Conservation (phyloP, 768 basidiomycete genomes). For the Hericium coralloides region DNA sequence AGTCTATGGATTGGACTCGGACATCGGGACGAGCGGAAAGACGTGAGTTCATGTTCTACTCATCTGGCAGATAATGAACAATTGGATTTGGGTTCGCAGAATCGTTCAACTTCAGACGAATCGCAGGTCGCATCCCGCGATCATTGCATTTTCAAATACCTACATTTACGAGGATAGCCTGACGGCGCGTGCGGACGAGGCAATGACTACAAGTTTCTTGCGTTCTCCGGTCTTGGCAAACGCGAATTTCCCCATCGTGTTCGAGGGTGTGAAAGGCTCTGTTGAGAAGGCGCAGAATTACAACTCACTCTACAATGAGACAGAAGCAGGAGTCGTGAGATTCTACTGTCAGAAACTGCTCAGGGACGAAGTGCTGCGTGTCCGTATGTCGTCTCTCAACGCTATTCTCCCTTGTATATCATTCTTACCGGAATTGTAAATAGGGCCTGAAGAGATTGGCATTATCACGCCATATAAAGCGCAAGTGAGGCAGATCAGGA, state of each 20-base stretch:
- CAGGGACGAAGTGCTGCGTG: constrained; percentile 16
- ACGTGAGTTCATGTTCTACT: not conserved
- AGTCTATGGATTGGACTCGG: constrained; percentile 18
- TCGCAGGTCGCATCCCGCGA: constrained; percentile 23
- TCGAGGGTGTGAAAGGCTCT: constrained; percentile 25
- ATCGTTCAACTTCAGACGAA: constrained; percentile 11
- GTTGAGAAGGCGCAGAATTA: constrained; percentile 27
- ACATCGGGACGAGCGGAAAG: constrained; percentile 22
- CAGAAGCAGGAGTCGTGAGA: constrained; percentile 28
- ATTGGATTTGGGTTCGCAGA: constrained; percentile 11
- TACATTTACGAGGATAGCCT: constrained; percentile 29
- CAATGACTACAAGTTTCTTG: constrained; percentile 1
- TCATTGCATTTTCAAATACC: constrained; percentile 49
- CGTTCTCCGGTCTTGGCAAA: constrained; percentile 20
- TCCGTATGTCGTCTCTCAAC: constrained; percentile 19
- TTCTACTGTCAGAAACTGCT: constrained; percentile 23
- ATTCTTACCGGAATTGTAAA: not conserved
- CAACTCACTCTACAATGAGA: constrained; percentile 32
- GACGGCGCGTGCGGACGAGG: constrained; percentile 19
- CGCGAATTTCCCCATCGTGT: constrained; percentile 23
- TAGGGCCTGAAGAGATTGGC: constrained; percentile 21
- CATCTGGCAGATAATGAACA: not conserved
- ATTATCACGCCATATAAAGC: constrained; percentile 33
- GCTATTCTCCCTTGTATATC: not conserved
- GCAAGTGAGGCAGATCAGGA: constrained; percentile 25